Base-by-base conservation (phyloP, 2,329 filamentous ascomycete genomes). In the Diplocarpon mali region DNA sequence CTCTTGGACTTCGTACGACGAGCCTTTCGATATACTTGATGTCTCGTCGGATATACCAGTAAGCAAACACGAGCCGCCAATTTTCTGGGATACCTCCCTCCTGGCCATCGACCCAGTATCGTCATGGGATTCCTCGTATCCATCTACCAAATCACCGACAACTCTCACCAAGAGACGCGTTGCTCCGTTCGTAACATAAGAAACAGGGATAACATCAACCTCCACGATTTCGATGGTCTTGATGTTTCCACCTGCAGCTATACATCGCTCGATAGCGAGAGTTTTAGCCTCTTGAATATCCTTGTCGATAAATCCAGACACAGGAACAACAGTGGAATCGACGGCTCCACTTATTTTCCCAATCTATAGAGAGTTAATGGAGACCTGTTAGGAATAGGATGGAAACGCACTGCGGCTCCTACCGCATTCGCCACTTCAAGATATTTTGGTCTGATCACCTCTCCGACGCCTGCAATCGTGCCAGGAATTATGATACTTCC, bases 341-440 rank as follows among this genome's bases (percentile, higher is more conserved):
- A 59, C 54, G 13, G 49, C 20, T 1, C 58, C 58, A 34, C 54
- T 55, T 12, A 60, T 53, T 38, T 59, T 60, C 7, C 51, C 55
- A 40, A 60, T 56, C 57, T 60, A 43, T 7, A 7, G 28, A 34
- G 15, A 8, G 31, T 53, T 24, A 46, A 39, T 32, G 5, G 35
- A 5, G 13, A 12, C 2, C n/a, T 7, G n/a, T 9, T 39, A 15
- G n/a, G 2, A 34, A 5, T 35, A n/a, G 6, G 15, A 24, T n/a
- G 9, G 10, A 28, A 13, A 76, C 69, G 42, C 61, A 54, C 67
- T 60, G 76, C 76, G 1, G 76, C 75, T 5, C 76, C 76, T 2
- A 80, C 71, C 0, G 76, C 75, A 56, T 79, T 80, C 3, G 75
- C 75, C 0, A 71, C 73, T 45, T 72, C 72, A 27, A 73, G 65